Base-by-base conservation (phyloP, 805 yeast species). In the Metschnikowia bowlesiae region DNA sequence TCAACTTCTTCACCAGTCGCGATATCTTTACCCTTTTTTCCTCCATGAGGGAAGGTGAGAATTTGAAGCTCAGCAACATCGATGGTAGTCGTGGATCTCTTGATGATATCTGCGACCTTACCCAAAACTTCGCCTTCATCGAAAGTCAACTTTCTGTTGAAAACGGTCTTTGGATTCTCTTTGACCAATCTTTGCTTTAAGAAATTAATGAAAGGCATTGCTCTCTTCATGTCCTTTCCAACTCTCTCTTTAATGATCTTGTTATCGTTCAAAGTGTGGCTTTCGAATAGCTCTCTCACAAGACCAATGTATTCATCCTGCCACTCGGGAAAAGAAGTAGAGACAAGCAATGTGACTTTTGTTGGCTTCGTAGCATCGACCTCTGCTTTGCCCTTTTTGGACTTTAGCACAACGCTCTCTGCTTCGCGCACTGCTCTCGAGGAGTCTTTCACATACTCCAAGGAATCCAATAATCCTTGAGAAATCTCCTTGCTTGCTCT, bases 121-220 rank as follows among this genome's bases (percentile, higher is more conserved):
- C 78, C 80, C 53, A 89, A 76, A 35, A 83, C 79, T 18, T 80
- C 86, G 42, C 77, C 67, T 76, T 94, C 99, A 68, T 84, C 78
- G 69, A 89, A 94, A 33, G 84, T 78, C 58, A 92, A 81, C 70
- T 91, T 86, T 74, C 98, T 83, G 78, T 90, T 85, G 78, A 94
- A 89, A 28, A 94, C 96, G 47, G 80, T 80, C 48, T 80, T 82
- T 16, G 96, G 84, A 31, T 84, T 70, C 64, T 87, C 95, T 47
- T 70, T 70, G 37, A 76, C 71, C 58, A 94, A 77, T 73, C 96
- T 83, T 65, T 85, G 88, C 71, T 94, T 91, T 68, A 94, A 75
- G 60, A 82, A 74, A 56, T 92, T 84, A 54, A 94, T 90, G 69
- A 91, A 92, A 52, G 98, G 98, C 98, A 94, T 94, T 53, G 96